Percentiles rank a stretch among this genome's conserved stretches.
Evolutionary conservation across 192 early-diverging fungal genomes (phyloP).

Genomic region (Backusella liffmaniae): DNA sequence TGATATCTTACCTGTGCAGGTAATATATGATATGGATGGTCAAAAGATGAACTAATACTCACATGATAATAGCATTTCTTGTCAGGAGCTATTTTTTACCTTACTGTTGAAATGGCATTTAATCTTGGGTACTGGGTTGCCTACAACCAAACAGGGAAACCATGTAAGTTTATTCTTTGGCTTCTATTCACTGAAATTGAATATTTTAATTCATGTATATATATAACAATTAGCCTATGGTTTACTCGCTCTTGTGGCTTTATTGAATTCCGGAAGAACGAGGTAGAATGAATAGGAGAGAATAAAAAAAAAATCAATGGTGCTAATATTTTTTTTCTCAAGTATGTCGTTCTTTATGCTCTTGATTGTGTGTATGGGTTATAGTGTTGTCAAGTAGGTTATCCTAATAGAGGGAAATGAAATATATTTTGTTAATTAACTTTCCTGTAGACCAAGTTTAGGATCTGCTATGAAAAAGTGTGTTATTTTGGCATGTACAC

Average conservation of each 20-base stretch:
- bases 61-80: slow-evolving; percentile 65
- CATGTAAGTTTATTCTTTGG: slow-evolving; percentile 48
- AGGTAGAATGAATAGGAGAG: slow-evolving; percentile 3
- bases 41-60: background rate
- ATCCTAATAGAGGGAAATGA: background rate
- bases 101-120: slow-evolving; percentile 90
- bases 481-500: slow-evolving; percentile 67
- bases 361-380: slow-evolving; percentile 92
- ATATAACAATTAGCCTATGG: slow-evolving; percentile 44
- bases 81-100: slow-evolving; percentile 78
- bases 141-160: slow-evolving; percentile 60
- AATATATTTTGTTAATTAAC: background rate
- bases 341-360: slow-evolving; percentile 96
- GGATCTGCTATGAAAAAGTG: slow-evolving; percentile 90
- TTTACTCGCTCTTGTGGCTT: slow-evolving; percentile 71
- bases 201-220: background rate
- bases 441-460: slow-evolving; percentile 69
- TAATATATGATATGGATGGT: slow-evolving; percentile 3
- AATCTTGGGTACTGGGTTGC: slow-evolving; percentile 84
- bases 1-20: slow-evolving; percentile 89
- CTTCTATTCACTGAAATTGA: slow-evolving; percentile 36
- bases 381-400: slow-evolving; percentile 88
- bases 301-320: background rate
- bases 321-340: background rate
- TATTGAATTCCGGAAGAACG: slow-evolving; percentile 87